These are phyloP conservation scores for Suillus variegatus DNA, from an alignment of 768 basidiomycete genomes.

Conservation along the genomic window DNA sequence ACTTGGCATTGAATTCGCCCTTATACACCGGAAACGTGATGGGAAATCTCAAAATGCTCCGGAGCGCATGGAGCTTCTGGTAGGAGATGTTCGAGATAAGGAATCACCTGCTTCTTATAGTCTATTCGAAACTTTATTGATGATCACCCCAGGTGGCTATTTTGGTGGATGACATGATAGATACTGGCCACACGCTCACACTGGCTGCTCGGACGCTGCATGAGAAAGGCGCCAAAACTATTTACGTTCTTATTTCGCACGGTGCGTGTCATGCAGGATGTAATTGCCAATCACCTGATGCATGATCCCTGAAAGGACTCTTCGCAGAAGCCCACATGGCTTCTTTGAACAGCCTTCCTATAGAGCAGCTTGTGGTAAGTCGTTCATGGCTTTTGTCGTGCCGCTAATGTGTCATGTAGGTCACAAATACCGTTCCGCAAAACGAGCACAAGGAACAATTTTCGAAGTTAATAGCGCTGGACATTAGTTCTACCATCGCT, in stretches of 20 bases:
- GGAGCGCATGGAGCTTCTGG: conserved; percentile 89
- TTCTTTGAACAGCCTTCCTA: conserved; percentile 66
- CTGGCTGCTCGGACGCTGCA: conserved; percentile 84
- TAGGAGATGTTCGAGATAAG: conserved; percentile 93
- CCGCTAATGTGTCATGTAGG: conserved; percentile 42
- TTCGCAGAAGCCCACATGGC: conserved; percentile 77
- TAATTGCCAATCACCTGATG: conserved; percentile 8
- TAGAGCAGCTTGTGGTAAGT: conserved; percentile 84
- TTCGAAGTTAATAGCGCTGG: conserved; percentile 84
- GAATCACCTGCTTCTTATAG: conserved; percentile 34
- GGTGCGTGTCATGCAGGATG: conserved; percentile 46
- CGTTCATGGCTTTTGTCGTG: not conserved
- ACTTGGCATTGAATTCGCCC: conserved; percentile 90
- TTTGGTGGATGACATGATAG: conserved; percentile 98
- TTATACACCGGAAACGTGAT: conserved; percentile 90
- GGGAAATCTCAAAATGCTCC: conserved; percentile 63
- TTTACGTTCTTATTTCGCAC: conserved; percentile 91
- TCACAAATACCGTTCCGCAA: conserved; percentile 96
- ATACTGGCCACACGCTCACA: conserved; percentile 87
- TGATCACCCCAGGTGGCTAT: conserved; percentile 68
- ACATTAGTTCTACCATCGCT: conserved; percentile 89
- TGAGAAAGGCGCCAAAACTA: conserved; percentile 85
- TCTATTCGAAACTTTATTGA: conserved; percentile 5
- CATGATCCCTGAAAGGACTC: conserved; percentile 50
- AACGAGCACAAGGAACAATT: conserved; percentile 58